Evolutionary conservation across 2,329 filamentous ascomycete species (phyloP), one percentile per base, ranked within the genome.

Genomic region (Curvularia sp.): DNA sequence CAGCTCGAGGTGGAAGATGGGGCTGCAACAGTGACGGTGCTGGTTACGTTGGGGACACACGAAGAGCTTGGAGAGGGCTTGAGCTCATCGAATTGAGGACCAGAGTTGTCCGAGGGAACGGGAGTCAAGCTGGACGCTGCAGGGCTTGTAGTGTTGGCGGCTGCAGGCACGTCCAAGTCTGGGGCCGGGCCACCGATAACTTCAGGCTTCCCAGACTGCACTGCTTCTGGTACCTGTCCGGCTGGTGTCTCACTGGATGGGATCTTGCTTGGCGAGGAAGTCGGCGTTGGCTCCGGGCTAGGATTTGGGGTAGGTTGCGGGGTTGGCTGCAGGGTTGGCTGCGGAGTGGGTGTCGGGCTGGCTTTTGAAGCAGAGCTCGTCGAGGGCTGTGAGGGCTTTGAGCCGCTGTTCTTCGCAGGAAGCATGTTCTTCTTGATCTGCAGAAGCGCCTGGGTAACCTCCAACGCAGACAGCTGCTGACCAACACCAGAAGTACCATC

Each of bases 381-480:
- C 1, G 63, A 52, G 43, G 69, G 60, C 41, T 67, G 59, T 6
- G 67, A 66, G 13, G 63, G 59, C 47, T 67, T 60, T 7, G 68
- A 65, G 13, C 61, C 68, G 6, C 63, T 58, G 39, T 67, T 60
- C 54, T 69, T 76, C 10, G 45, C 67, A 4, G 74, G 74, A n/a
- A 72, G 63, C 30, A 66, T 67, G 43, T 65, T 64, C 45, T 74
- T 65, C 58, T 73, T 69, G 49, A 75, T 66, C 63, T 67, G 71
- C 15, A 82, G 67, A 30, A 82, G 72, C 6, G 76, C 71, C 59
- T 81, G 80, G 5, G 80, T 77, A 23, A 80, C 77, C 61, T 81
- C 80, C 47, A 82, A 59, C 10, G 79, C 80, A 5, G 73, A 74
- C 34, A 82, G 66, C 65, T 82, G 76, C 60, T 82, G 78, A 6